These are phyloP conservation scores for Haplosporangium sp. DNA, from an alignment of 371 early-diverging fungal genomes.

Conservation along the genomic window DNA sequence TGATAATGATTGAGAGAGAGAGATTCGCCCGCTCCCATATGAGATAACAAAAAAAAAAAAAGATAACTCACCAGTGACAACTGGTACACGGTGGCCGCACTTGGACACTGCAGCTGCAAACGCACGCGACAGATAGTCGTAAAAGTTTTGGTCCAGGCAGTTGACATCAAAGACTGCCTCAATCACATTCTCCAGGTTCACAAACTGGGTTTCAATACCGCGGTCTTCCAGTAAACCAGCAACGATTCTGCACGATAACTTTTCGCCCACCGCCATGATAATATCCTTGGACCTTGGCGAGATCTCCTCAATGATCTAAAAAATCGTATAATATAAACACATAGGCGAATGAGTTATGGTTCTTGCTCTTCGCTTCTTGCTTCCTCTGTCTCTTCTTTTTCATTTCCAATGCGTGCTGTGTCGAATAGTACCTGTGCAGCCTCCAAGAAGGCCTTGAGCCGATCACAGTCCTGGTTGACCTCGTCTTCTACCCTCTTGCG, in stretches of 20 bases:
- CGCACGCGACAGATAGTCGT: conserved; percentile 83
- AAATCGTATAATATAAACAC: neutral
- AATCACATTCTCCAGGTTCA: conserved; percentile 87
- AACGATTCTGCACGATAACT: conserved; percentile 90
- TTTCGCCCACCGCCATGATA: conserved; percentile 96
- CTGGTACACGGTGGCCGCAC: conserved; percentile 80
- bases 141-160: conserved; percentile 90
- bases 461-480: conserved; percentile 80
- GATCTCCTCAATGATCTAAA: conserved; percentile 92
- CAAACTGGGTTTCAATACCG: conserved; percentile 86
- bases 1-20: too few species aligned
- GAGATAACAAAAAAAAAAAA: neutral
- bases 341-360: neutral
- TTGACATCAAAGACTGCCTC: conserved; percentile 80
- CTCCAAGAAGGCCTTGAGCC: conserved; percentile 86
- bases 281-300: conserved; percentile 95
- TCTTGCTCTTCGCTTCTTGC: neutral
- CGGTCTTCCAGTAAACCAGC: conserved; percentile 84
- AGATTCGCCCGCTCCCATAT: neutral
- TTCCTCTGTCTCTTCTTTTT: neutral
- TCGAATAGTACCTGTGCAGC: conserved; percentile 84
- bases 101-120: conserved; percentile 73
- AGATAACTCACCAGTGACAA: conserved; percentile 73
- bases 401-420: too few species aligned
- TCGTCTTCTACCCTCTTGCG: conserved; percentile 63